phyloP scores from a whole-genome alignment of 1,284 basidiomycete species.

The Caloboletus firmus region DNA sequence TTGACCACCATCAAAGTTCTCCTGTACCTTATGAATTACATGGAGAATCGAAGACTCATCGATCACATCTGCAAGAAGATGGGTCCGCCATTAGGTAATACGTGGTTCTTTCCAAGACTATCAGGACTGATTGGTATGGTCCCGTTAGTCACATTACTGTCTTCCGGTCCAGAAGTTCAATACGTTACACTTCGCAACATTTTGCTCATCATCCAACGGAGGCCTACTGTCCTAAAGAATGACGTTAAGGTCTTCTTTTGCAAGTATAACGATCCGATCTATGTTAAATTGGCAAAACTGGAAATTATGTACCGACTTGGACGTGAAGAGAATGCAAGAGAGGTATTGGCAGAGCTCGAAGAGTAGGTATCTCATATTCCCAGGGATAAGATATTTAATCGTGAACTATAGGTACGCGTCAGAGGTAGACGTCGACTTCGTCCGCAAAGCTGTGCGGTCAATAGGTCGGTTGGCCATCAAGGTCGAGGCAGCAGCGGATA shows the following conservation, averaged over 20 bases:
- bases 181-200: slow-evolving; percentile 98
- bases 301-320: slow-evolving; percentile 98
- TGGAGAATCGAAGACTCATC: slow-evolving; percentile 85
- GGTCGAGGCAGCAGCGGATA: slow-evolving; percentile 86
- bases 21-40: slow-evolving; percentile 99
- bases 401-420: slow-evolving; percentile 78
- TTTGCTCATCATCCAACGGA: slow-evolving; percentile 92
- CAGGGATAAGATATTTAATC: slow-evolving; percentile 3
- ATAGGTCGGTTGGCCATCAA: slow-evolving; percentile 98
- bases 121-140: slow-evolving; percentile 5
- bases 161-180: slow-evolving; percentile 97
- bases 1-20: slow-evolving; percentile 94
- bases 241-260: slow-evolving; percentile 99
- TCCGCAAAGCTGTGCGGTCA: slow-evolving; percentile 94
- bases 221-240: slow-evolving; percentile 90
- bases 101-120: background rate
- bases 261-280: slow-evolving; percentile 99
- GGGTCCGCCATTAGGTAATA: slow-evolving; percentile 88
- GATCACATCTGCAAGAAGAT: slow-evolving; percentile 95
- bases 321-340: slow-evolving; percentile 85
- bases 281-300: slow-evolving; percentile 97
- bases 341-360: slow-evolving; percentile 91
- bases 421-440: slow-evolving; percentile 98
- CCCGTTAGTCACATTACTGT: slow-evolving; percentile 83
- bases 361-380: slow-evolving; percentile 61